These are phyloP conservation scores for Ajuga chamaepitys DNA, from an alignment of 257 asterid genomes.

Conservation along the genomic window DNA sequence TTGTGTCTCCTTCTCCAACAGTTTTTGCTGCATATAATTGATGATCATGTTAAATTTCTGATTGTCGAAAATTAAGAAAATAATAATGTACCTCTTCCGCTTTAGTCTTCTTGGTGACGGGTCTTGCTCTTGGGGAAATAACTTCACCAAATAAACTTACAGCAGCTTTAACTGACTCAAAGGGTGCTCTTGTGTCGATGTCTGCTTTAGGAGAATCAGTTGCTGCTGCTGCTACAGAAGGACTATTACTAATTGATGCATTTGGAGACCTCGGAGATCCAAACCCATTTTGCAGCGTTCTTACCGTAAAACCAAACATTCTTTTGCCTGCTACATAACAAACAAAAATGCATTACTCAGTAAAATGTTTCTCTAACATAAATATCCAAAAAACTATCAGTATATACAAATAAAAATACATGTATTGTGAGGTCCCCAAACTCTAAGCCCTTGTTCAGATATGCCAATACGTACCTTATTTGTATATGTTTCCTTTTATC, in stretches of 20 bases:
- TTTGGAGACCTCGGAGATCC: slow-evolving; percentile 40
- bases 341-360: neutral
- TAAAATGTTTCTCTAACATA: too few relatives aligned
- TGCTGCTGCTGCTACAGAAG: slow-evolving; percentile 10
- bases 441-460: too few relatives aligned
- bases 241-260: slow-evolving; percentile 5
- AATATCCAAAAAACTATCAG: too few relatives aligned
- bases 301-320: slow-evolving; percentile 53
- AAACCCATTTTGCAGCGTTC: slow-evolving; percentile 41
- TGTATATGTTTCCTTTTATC: too few relatives aligned
- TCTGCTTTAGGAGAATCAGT: slow-evolving; percentile 31
- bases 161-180: slow-evolving; percentile 75
- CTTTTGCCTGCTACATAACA: neutral
- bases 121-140: slow-evolving; percentile 35
- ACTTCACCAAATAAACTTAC: slow-evolving; percentile 62
- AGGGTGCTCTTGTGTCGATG: slow-evolving; percentile 50
- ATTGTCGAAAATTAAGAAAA: too few relatives aligned
- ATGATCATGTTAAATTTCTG: too few relatives aligned
- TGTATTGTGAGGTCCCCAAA: too few relatives aligned
- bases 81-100: slow-evolving; percentile 59
- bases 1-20: slow-evolving; percentile 78
- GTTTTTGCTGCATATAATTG: slow-evolving; percentile 40
- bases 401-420: too few relatives aligned
- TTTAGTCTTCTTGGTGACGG: slow-evolving; percentile 39
- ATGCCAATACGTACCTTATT: too few relatives aligned